These are phyloP conservation scores for Borovskyia barvae DNA, from an alignment of 208 protist species.

Conservation along the genomic window DNA sequence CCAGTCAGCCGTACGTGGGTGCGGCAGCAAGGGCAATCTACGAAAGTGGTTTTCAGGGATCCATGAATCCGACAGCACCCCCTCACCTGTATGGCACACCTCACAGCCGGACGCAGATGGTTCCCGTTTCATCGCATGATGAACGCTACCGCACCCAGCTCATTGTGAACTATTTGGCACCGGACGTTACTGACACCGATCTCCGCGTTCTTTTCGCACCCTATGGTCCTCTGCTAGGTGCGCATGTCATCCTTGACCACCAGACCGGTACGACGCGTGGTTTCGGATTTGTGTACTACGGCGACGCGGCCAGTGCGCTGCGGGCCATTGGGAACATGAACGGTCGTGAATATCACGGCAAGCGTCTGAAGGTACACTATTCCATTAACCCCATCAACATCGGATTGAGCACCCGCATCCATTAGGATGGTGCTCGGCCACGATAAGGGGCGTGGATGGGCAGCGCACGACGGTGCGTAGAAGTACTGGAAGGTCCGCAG, in stretches of 20 bases:
- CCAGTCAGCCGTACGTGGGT: conserved; percentile 35
- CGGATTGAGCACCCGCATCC: conserved; percentile 33
- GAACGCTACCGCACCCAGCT: conserved; percentile 75
- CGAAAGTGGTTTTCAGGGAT: conserved; percentile 19
- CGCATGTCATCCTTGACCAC: conserved; percentile 70
- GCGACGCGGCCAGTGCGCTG: conserved; percentile 49
- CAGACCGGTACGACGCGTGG: conserved; percentile 63
- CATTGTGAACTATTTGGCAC: conserved; percentile 81
- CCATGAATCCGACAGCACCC: conserved; percentile 23
- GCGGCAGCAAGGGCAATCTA: conserved; percentile 14
- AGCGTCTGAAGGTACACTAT: conserved; percentile 73
- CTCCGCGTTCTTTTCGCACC: conserved; percentile 68
- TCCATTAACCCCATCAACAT: conserved; percentile 81
- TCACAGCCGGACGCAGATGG: conserved; percentile 34
- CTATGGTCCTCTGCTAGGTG: conserved; percentile 66
- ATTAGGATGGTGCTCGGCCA: too few relatives aligned
- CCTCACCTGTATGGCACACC: conserved; percentile 9
- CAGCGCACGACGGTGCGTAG: too few relatives aligned
- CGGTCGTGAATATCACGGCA: conserved; percentile 70
- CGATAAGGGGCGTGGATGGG: too few relatives aligned
- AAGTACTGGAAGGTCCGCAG: too few relatives aligned
- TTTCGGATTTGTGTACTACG: conserved; percentile 83
- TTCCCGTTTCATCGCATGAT: conserved; percentile 40
- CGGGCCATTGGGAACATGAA: conserved; percentile 64
- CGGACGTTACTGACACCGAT: conserved; percentile 53